Evolutionary conservation across 2,329 filamentous ascomycete genomes (phyloP), one percentile per base, ranked within the genome.

Genomic region (Torrubiella hemipterigena): DNA sequence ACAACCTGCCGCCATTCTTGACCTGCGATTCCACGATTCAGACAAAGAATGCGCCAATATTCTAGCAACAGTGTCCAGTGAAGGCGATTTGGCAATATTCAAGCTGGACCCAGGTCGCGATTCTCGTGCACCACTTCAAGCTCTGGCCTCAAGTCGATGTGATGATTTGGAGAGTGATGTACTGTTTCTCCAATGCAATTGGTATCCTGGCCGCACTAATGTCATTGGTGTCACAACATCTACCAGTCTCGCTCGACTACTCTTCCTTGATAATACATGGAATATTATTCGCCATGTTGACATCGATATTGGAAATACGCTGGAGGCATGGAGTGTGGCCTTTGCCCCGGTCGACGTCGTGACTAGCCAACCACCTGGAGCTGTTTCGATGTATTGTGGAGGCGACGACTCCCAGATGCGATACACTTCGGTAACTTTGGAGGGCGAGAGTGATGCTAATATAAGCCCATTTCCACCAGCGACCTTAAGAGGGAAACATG

Each of bases 21-120:
- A 95, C 50, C 61, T 95, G 18, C 83, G 87, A 43, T 96, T 95
- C 52, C 73, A 78, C 37, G 73, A 70, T 11, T 33, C 26, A 2
- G 48, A 56, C 31, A 40, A 46, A 3, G 51, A 63, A 32, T 45
- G 45, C 7, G 57, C 54, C 30, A 63, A 66, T 18, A 56, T 81
- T 4, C 66, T 93, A 32, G 85, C 76, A 8, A 74, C 79, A 4
- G 83, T 84, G 7, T 83, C 81, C 2, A 94, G 85, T 38, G 83
- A 80, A 1, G 83, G 80, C 0, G 67, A 68, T 0, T 56, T 93
- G 10, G 68, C 68, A 2, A 61, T 89, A 30, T 85, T 79, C 52
- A 61, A 51, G 40, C 56, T 79, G 27, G 46, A 62, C 7, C 63
- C 63, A 29, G 38, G 42, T 3, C 32, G 48, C 27, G 44, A 51